Evolutionary conservation across 176 grass and related monocot genomes (phyloP), one percentile per base, ranked within the genome.

Genomic region (Dendrocalamus sinicus): DNA sequence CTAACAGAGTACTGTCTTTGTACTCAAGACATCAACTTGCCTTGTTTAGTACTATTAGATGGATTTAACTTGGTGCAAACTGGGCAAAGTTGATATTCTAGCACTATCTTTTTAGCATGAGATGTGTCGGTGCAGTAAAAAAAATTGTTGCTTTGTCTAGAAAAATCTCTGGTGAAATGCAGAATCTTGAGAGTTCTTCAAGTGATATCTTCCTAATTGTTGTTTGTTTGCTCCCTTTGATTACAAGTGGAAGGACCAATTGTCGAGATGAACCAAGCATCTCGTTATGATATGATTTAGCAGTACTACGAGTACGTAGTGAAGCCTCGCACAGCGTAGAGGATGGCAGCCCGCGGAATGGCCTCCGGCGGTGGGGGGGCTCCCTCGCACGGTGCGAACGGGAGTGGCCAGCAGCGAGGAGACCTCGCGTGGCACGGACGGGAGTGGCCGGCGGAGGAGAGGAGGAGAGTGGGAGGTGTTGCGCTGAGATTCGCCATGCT

Each of bases 211-310:
- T n/a, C 22, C 30, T 61, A 4, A 24, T 61, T 61, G n/a, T 3
- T 61, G 59, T 23, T 57, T 67, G 3, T 41, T 44, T 46, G 69
- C 5, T 23, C 8, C 26, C 61, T 10, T 74, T 3, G 5, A 13
- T 24, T 79, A 79, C 85, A 98, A 93, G 90, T 95, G 67, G 93
- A 98, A 70, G 88, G 77, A 12, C 69, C 95, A 45, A 94, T 95
- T 50, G 41, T 89, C 60, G 96, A 94, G 83, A 95, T 91, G 74
- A 98, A 98, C 73, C 91, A 87, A 68, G 72, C 85, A 54, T 92
- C 86, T 16, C 94, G 91, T 84, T 98, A 95, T 50, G 93, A 95
- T 77, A 89, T 91, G 88, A 98, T 98, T 16, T 93, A 95, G 73
- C 75, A 92, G 76, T 98, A 83, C 73, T 95, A 88, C 7, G 91